A percentile compares a stretch with the other conserved stretches of the same genome.
These are phyloP conservation scores for Hypoxylon rubiginosum DNA, from an alignment of 2,329 filamentous ascomycete genomes.

Conservation along the genomic window DNA sequence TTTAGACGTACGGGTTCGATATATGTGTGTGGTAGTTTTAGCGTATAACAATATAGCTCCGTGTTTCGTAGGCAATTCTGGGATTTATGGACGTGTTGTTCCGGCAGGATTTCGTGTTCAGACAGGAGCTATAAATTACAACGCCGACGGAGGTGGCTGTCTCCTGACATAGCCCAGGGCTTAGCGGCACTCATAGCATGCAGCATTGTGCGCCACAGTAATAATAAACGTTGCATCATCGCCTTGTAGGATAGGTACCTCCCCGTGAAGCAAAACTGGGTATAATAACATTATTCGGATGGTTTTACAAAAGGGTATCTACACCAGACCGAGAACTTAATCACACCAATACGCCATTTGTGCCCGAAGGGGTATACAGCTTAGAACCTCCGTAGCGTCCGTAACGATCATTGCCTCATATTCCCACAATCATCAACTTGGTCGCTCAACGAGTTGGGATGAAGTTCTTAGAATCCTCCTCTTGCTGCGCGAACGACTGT, in stretches of 20 bases:
- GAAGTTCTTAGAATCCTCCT: conserved; percentile 43
- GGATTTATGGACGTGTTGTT: neutral
- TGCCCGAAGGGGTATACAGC: conserved; percentile 1
- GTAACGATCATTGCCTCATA: neutral
- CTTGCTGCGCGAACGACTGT: conserved; percentile 68
- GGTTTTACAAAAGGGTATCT: conserved; percentile 25
- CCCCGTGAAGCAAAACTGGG: neutral
- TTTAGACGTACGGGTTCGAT: neutral
- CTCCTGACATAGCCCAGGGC: conserved; percentile 9
- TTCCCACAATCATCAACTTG: neutral
- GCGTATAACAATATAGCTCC: too few species aligned
- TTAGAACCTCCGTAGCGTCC: neutral
- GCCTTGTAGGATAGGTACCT: neutral
- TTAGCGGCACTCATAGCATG: conserved; percentile 1
- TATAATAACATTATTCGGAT: neutral
- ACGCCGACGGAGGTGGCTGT: conserved; percentile 3
- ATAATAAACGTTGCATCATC: neutral
- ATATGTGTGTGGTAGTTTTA: too few species aligned
- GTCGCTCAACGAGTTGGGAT: conserved; percentile 36
- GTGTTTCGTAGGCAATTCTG: neutral
- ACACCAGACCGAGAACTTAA: conserved; percentile 17
- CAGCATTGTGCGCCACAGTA: neutral
- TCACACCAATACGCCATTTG: conserved; percentile 16
- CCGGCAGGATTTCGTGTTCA: neutral
- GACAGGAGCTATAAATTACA: neutral